These are phyloP conservation scores for Apostasia shenzhenica DNA, from an alignment of 106 monocot genomes.

Conservation along the genomic window DNA sequence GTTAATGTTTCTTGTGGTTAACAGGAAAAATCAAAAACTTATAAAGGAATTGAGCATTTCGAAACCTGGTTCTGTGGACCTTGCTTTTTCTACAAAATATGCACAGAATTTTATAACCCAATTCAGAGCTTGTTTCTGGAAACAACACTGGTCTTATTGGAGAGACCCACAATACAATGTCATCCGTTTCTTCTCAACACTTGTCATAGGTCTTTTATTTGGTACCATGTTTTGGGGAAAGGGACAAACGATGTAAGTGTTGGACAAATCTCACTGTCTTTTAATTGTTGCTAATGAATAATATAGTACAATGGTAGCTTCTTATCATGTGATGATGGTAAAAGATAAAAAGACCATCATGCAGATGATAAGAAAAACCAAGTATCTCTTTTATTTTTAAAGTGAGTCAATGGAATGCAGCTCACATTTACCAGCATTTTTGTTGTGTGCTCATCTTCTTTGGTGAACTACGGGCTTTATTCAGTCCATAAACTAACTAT, in stretches of 20 bases:
- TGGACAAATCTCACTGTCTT: not conserved
- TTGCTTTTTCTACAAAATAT: constrained; percentile 56
- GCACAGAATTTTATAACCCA: constrained; percentile 52
- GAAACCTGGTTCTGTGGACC: constrained; percentile 47
- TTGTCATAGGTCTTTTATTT: constrained; percentile 55
- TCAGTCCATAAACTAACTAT: too few relatives aligned
- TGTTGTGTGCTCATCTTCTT: too few relatives aligned
- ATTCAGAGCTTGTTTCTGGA: constrained; percentile 76
- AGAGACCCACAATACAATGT: constrained; percentile 82
- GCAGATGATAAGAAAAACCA: too few relatives aligned
- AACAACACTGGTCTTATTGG: constrained; percentile 93
- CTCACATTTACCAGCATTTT: too few relatives aligned
- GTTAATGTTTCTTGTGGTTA: not conserved
- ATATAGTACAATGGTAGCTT: too few relatives aligned
- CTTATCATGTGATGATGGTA: too few relatives aligned
- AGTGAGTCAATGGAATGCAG: too few relatives aligned
- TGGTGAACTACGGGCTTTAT: too few relatives aligned
- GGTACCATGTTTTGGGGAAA: constrained; percentile 80
- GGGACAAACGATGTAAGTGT: constrained; percentile 51
- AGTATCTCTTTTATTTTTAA: too few relatives aligned
- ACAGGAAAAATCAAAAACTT: constrained; percentile 59
- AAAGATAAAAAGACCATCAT: too few relatives aligned
- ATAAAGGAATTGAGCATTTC: constrained; percentile 60
- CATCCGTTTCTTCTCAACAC: constrained; percentile 46
- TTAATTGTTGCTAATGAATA: too few relatives aligned